Conservation (phyloP, 2,329 filamentous ascomycete genomes). For the Cladobotryum mycophilum region DNA sequence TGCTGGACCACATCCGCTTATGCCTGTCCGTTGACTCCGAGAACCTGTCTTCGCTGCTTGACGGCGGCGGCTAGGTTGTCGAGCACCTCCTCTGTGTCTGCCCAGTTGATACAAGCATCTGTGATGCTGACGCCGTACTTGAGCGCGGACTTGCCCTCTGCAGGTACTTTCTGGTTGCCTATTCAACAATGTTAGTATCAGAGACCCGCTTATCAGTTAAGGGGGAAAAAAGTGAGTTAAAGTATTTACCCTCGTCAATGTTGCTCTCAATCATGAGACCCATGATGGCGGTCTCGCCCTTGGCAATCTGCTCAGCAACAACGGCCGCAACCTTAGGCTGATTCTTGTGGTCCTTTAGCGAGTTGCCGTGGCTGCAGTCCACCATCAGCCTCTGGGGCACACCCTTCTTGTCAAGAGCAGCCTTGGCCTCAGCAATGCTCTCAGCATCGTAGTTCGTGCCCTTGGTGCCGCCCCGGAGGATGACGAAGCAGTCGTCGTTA, state of each 20-base stretch:
- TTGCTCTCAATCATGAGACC: constrained; percentile 99
- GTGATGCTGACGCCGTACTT: constrained; percentile 96
- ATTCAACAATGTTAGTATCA: constrained; percentile 21
- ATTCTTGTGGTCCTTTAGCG: constrained; percentile 92
- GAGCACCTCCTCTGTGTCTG: constrained; percentile 76
- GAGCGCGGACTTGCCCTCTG: constrained; percentile 75
- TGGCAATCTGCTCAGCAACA: constrained; percentile 76
- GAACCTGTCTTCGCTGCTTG: constrained; percentile 57
- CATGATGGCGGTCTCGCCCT: constrained; percentile 82
- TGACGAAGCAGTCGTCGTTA: constrained; percentile 96
- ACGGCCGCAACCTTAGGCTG: constrained; percentile 86
- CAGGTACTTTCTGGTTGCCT: constrained; percentile 86
- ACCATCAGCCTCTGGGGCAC: constrained; percentile 82
- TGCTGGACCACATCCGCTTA: neutral
- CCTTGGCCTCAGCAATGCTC: constrained; percentile 79
- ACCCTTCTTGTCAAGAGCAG: constrained; percentile 66
- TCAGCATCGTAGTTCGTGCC: constrained; percentile 90
- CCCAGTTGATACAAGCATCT: constrained; percentile 93
- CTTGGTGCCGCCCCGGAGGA: constrained; percentile 84
- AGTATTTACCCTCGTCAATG: constrained; percentile 73
- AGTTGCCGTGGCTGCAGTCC: constrained; percentile 97
- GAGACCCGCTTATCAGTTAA: neutral
- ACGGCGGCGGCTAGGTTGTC: constrained; percentile 75
- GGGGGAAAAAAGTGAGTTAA: neutral
- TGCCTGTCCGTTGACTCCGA: constrained; percentile 4